Base-by-base conservation (phyloP, 2,329 filamentous ascomycete genomes). In the Fusarium newnesense region DNA sequence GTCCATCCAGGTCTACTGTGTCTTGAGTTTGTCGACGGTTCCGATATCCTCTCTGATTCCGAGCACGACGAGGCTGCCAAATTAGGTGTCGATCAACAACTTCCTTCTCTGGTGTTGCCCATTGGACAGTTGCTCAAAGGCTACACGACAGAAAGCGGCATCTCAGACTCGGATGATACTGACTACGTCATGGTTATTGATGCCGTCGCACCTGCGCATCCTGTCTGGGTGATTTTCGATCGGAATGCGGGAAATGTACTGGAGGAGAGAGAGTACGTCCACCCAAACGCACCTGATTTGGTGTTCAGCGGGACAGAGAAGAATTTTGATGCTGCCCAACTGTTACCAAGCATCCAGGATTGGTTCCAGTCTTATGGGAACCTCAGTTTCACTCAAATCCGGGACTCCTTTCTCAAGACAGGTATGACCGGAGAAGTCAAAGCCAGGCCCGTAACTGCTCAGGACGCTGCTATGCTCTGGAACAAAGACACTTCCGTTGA, bases 111-210 rank as follows among this genome's bases (percentile, higher is more conserved):
- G 12, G 13, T 42, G n/a, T 4, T 42, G 21, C 40, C 21, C 5
- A 42, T 42, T 4, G 40, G 40, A 10, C 40, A 24, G 5, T 42
- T 42, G 1, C 8, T 5, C 21, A n/a, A 42, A 15, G 13, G 40
- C n/a, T n/a, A 42, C 4, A 42, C 1, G 4, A 10, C 40, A 42
- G 13, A 42, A n/a, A 42, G 6, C 13, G 40, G 40, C 21, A 8
- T n/a, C 15, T 15, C 0, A 9, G 8, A 10, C 15, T n/a, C 9
- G 4, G 40, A n/a, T n/a, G 40, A 42, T 0, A 42, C 21, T 5
- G n/a, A 42, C 21, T 42, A 42, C 21, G 21, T 42, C 40, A 13
- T 42, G 16, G 40, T 42, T 15, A 21, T 42, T 21, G 40, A 42
- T 24, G 40, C 40, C 4, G 40, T 42, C 21, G 40, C 40, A 10